phyloP scores from a whole-genome alignment of 345 rosid species.

The Salix exigua region DNA sequence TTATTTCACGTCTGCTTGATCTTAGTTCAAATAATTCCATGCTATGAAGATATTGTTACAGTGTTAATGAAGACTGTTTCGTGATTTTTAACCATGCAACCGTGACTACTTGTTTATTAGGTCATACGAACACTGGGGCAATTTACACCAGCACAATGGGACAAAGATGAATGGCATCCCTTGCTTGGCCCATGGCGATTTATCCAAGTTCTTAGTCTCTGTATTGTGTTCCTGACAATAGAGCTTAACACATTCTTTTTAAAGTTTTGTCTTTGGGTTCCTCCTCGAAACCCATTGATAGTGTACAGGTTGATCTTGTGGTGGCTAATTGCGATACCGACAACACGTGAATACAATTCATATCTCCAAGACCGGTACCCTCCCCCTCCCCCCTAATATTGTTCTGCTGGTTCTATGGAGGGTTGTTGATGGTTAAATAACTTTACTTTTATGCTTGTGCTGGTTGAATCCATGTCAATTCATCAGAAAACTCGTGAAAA shows the following conservation, averaged over 20 bases:
- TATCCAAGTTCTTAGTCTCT: constrained; percentile 85
- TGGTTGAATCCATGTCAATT: constrained; percentile 2
- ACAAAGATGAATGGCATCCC: constrained; percentile 98
- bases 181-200: constrained; percentile 97
- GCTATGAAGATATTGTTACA: neutral
- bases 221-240: constrained; percentile 77
- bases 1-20: neutral
- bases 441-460: neutral
- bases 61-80: neutral
- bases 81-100: neutral
- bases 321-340: constrained; percentile 98
- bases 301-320: constrained; percentile 86
- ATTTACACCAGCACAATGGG: constrained; percentile 99
- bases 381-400: neutral
- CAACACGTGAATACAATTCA: constrained; percentile 91
- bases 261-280: constrained; percentile 95
- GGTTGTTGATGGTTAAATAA: neutral
- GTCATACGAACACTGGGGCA: constrained; percentile 87
- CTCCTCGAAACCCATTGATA: constrained; percentile 89
- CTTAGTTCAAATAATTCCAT: neutral
- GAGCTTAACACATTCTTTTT: constrained; percentile 97
- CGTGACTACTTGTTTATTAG: constrained; percentile 30
- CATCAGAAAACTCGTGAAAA: constrained; percentile 70
- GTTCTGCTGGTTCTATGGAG: neutral
- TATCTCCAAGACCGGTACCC: constrained; percentile 87